phyloP scores from a whole-genome alignment of 768 basidiomycete species.

The Gautieria morchelliformis region DNA sequence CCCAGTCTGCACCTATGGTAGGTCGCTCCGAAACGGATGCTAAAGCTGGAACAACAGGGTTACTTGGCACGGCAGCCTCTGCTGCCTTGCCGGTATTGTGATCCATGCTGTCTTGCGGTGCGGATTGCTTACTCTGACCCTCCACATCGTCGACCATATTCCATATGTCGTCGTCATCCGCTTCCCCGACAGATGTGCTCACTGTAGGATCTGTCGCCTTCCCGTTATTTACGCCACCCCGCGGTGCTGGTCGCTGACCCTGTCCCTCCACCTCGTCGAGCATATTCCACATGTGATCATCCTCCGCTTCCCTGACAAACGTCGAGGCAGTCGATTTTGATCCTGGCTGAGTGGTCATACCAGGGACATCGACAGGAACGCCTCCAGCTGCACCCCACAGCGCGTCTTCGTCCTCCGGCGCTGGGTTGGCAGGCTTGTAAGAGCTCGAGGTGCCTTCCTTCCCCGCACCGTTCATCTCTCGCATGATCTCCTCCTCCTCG shows the following conservation, averaged over 20 bases:
- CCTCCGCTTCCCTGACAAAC: conserved; percentile 25
- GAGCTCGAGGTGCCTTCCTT: background rate
- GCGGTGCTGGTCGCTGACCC: no score
- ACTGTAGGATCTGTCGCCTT: conserved; percentile 10
- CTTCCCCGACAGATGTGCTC: conserved; percentile 9
- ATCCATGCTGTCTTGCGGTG: background rate
- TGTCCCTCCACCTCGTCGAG: conserved; percentile 42
- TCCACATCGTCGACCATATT: conserved; percentile 53
- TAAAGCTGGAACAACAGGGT: conserved; percentile 11
- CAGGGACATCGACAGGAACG: background rate
- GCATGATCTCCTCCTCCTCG: conserved; percentile 29
- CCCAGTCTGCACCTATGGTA: conserved; percentile 41
- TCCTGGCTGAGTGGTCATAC: background rate
- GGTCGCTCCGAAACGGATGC: conserved; percentile 10
- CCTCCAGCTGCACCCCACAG: conserved; percentile 1
- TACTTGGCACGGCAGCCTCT: conserved; percentile 14
- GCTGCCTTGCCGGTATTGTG: background rate
- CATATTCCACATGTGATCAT: conserved; percentile 69
- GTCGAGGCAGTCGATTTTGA: conserved; percentile 9
- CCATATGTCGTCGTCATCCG: conserved; percentile 67
- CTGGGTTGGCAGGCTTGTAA: conserved; percentile 6
- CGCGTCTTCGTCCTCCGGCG: conserved; percentile 1
- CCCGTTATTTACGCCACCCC: background rate
- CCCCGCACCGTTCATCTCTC: conserved; percentile 15
- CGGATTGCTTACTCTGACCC: conserved; percentile 3